These are phyloP conservation scores for Delonix regia DNA, from an alignment of 306 rosid species.

Conservation along the genomic window DNA sequence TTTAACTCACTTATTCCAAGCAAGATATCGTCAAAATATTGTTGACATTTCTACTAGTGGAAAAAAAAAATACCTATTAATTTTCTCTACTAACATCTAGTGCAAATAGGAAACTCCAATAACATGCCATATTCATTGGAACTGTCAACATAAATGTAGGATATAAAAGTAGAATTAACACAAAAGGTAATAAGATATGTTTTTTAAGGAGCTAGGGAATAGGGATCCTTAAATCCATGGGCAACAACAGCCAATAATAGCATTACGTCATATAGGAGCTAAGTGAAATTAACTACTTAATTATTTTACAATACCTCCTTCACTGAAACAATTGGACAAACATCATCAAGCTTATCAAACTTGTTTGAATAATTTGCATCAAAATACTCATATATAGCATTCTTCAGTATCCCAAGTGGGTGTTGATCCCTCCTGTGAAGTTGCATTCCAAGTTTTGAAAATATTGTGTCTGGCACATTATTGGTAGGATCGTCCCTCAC, in stretches of 20 bases:
- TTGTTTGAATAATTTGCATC: constrained; percentile 72
- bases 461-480: constrained; percentile 88
- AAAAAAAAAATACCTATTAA: background rate
- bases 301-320: constrained; percentile 61
- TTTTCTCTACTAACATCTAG: background rate
- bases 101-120: background rate
- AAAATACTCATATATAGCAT: constrained; percentile 78
- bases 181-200: background rate
- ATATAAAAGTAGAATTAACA: constrained; percentile 7
- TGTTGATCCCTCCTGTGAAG: constrained; percentile 91
- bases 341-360: constrained; percentile 84
- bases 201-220: background rate
- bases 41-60: background rate
- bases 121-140: constrained; percentile 9
- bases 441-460: constrained; percentile 87
- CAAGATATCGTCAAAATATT: background rate
- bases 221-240: background rate
- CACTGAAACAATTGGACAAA: constrained; percentile 77
- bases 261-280: constrained; percentile 12
- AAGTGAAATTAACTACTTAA: constrained; percentile 13
- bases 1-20: background rate
- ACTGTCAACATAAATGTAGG: background rate
- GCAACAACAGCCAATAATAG: constrained; percentile 19
- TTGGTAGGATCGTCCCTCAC: constrained; percentile 91
- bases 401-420: constrained; percentile 91